Evolutionary conservation across 2,329 filamentous ascomycete species (phyloP).

Genomic region (Neoarthrinium moseri): DNA sequence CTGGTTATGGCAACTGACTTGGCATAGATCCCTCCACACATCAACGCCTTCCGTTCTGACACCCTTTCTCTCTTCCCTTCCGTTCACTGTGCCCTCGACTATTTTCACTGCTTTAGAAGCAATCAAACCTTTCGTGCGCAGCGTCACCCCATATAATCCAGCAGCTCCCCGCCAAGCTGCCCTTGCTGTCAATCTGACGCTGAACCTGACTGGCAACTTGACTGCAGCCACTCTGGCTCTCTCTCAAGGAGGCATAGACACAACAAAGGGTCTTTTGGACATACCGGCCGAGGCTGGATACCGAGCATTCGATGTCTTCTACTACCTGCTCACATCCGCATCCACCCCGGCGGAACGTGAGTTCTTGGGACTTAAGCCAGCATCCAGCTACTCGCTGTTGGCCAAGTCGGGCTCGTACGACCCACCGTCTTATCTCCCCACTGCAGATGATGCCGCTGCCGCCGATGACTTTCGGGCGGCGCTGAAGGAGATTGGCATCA

Average conservation of each 20-base stretch:
- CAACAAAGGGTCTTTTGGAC: slow-evolving; percentile 72
- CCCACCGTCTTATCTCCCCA: slow-evolving; percentile 84
- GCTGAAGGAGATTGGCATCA: slow-evolving; percentile 90
- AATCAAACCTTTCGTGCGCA: slow-evolving; percentile 81
- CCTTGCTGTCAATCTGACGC: slow-evolving; percentile 76
- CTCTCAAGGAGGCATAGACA: slow-evolving; percentile 86
- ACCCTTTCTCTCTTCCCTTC: slow-evolving; percentile 79
- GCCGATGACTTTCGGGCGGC: slow-evolving; percentile 90
- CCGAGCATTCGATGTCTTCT: slow-evolving; percentile 96
- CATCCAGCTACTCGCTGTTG: slow-evolving; percentile 75
- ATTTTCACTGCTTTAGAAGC: slow-evolving; percentile 79
- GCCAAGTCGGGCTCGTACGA: slow-evolving; percentile 81
- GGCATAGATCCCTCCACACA: slow-evolving; percentile 75
- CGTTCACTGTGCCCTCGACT: slow-evolving; percentile 72
- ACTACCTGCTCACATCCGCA: slow-evolving; percentile 90
- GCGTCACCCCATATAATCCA: slow-evolving; percentile 87
- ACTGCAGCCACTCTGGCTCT: slow-evolving; percentile 74
- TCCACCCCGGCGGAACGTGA: slow-evolving; percentile 88
- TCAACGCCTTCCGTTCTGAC: slow-evolving; percentile 82
- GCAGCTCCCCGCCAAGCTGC: slow-evolving; percentile 77
- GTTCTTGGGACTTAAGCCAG: slow-evolving; percentile 76
- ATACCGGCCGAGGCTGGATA: slow-evolving; percentile 79
- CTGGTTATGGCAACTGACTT: slow-evolving; percentile 17
- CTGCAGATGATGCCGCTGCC: slow-evolving; percentile 86
- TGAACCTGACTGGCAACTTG: slow-evolving; percentile 78